These are phyloP conservation scores for Globisporangium parvum DNA, from an alignment of 352 stramenopile genomes.

Conservation along the genomic window DNA sequence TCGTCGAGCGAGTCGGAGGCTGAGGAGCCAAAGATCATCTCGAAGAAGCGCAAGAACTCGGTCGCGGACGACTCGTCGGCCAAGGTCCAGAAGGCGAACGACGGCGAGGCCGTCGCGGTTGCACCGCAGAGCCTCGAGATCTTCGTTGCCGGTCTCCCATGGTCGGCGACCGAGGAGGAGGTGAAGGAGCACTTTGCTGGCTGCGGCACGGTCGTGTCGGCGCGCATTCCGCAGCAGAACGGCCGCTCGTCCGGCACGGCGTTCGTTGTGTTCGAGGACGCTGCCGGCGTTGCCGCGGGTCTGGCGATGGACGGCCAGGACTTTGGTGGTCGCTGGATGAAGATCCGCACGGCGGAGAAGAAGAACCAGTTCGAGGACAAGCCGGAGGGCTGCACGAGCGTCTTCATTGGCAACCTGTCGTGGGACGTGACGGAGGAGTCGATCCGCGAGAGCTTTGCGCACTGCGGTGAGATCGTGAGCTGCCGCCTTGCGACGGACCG, in stretches of 20 bases:
- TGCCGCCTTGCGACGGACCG: conserved; percentile 95
- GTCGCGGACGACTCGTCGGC: conserved; percentile 46
- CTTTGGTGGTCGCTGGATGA: conserved; percentile 94
- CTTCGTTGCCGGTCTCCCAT: conserved; percentile 94
- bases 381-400: conserved; percentile 91
- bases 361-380: conserved; percentile 89
- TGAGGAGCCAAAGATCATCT: conserved; percentile 59
- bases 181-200: conserved; percentile 91
- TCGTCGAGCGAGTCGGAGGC: conserved; percentile 19
- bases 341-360: conserved; percentile 87
- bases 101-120: conserved; percentile 53
- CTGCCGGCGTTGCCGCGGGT: conserved; percentile 67
- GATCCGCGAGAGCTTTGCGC: conserved; percentile 89
- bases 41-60: conserved; percentile 84
- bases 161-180: conserved; percentile 92
- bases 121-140: conserved; percentile 55
- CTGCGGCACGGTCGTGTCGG: conserved; percentile 85
- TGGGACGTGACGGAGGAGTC: conserved; percentile 96
- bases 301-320: conserved; percentile 91
- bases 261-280: conserved; percentile 90
- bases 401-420: conserved; percentile 97
- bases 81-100: conserved; percentile 74
- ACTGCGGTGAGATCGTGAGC: conserved; percentile 93
- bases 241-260: conserved; percentile 92
- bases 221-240: conserved; percentile 87